These are phyloP conservation scores for Polyporus tsugae DNA, from an alignment of 1,284 basidiomycete genomes.

Conservation along the genomic window DNA sequence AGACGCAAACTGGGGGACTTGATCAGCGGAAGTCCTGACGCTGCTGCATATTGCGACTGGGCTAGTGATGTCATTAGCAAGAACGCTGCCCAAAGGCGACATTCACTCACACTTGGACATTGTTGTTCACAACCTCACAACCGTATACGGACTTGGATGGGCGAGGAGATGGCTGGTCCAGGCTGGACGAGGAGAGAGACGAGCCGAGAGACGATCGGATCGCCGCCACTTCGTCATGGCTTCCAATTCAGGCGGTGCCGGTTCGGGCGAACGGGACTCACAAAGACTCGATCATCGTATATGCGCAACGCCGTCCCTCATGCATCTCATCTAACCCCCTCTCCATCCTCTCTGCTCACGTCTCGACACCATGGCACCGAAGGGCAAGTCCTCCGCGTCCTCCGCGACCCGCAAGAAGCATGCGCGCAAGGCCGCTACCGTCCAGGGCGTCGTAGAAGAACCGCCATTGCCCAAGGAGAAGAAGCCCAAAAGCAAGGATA, in stretches of 20 bases:
- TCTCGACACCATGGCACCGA: slow-evolving; percentile 37
- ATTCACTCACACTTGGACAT: not conserved
- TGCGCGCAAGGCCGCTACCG: slow-evolving; percentile 64
- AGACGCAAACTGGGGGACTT: slow-evolving; percentile 91
- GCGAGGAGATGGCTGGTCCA: not conserved
- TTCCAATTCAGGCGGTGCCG: slow-evolving; percentile 5
- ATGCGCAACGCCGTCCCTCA: not conserved
- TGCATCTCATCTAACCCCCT: not conserved
- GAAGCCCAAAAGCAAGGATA: slow-evolving; percentile 54
- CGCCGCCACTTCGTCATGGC: slow-evolving; percentile 21
- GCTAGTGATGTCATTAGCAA: slow-evolving; percentile 19
- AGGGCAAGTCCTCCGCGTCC: slow-evolving; percentile 77
- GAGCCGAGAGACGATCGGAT: slow-evolving; percentile 20
- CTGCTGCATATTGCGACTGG: slow-evolving; percentile 73
- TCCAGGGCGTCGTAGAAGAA: slow-evolving; percentile 38
- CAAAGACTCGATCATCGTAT: slow-evolving; percentile 5
- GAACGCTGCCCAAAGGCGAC: too few species aligned
- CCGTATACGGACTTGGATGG: not conserved
- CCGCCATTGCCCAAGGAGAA: slow-evolving; percentile 52
- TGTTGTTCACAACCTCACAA: not conserved
- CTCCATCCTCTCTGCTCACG: not conserved
- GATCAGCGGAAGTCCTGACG: slow-evolving; percentile 82
- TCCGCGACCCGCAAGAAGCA: slow-evolving; percentile 90
- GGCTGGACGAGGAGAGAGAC: not conserved
- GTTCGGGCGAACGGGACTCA: slow-evolving; percentile 4